Conservation (phyloP, 2,329 filamentous ascomycete species). For the Gaeumannomyces sp. region DNA sequence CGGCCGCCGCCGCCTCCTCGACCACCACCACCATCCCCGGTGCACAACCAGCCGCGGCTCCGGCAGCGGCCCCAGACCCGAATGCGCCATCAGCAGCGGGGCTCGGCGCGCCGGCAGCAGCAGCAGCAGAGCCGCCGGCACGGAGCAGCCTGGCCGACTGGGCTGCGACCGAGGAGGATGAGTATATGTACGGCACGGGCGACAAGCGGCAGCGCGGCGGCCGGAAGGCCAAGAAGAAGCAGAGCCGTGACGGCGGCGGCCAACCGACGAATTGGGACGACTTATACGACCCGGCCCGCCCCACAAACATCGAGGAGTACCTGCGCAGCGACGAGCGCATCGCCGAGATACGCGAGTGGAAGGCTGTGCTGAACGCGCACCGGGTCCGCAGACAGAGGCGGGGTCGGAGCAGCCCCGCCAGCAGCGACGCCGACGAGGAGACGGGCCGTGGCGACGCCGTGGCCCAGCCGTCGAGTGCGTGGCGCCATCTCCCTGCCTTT, state of each 20-base stretch:
- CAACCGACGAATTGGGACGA: constrained; percentile 80
- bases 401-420: constrained; percentile 37
- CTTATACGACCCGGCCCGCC: constrained; percentile 76
- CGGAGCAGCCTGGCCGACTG: constrained; percentile 77
- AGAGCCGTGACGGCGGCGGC: constrained; percentile 51
- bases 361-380: constrained; percentile 70
- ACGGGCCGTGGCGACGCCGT: constrained; percentile 18
- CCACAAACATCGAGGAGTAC: constrained; percentile 81
- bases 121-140: constrained; percentile 36
- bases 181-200: constrained; percentile 60
- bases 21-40: constrained; percentile 20
- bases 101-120: constrained; percentile 15
- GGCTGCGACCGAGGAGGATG: constrained; percentile 70
- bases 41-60: constrained; percentile 22
- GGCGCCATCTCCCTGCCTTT: no score
- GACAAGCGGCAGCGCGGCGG: constrained; percentile 71
- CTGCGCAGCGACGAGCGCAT: constrained; percentile 78
- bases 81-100: neutral
- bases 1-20: constrained; percentile 22
- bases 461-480: constrained; percentile 25
- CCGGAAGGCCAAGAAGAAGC: constrained; percentile 49
- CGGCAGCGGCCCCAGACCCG: constrained; percentile 16
- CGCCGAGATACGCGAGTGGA: constrained; percentile 78
- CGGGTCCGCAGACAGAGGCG: constrained; percentile 42
- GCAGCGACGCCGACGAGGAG: constrained; percentile 42